Evolutionary conservation across 164 flowering plant species (phyloP).

Genomic region (Tetrastigma voinierianum): DNA sequence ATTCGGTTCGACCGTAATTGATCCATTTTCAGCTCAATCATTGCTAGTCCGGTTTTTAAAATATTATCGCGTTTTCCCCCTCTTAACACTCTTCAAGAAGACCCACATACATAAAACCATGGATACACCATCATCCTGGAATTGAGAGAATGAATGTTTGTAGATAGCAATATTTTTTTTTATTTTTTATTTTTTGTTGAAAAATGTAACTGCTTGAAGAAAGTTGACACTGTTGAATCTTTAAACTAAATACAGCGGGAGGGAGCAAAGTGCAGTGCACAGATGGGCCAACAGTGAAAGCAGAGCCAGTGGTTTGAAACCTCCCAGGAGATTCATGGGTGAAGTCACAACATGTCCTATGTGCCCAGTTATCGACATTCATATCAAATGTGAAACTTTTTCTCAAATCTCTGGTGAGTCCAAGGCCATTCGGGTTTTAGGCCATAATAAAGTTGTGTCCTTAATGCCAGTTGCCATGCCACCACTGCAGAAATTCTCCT

Average conservation of each 20-base stretch:
- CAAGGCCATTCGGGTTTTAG: constrained; percentile 38
- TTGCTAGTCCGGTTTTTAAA: too few species aligned
- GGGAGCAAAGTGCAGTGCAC: constrained; percentile 28
- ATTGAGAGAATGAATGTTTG: neutral
- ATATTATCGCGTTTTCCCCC: too few species aligned
- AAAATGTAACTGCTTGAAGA: neutral
- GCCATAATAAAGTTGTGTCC: constrained; percentile 39
- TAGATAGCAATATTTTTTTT: too few species aligned
- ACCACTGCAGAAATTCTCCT: constrained; percentile 42
- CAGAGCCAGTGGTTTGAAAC: constrained; percentile 37
- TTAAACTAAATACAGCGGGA: constrained; percentile 22
- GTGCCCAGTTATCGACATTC: constrained; percentile 53
- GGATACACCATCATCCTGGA: neutral
- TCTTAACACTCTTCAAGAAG: too few species aligned
- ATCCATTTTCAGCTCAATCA: too few species aligned
- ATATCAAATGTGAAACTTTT: constrained; percentile 44
- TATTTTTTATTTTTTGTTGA: neutral
- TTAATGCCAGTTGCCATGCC: constrained; percentile 42
- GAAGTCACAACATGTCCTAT: constrained; percentile 47
- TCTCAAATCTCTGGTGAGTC: constrained; percentile 40
- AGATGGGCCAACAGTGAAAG: constrained; percentile 31
- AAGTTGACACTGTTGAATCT: neutral
- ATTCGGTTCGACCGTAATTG: too few species aligned
- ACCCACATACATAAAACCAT: neutral
- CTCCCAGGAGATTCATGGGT: constrained; percentile 41